Evolutionary conservation across 2,329 filamentous ascomycete species (phyloP).

Genomic region (Cladophialophora yegresii): DNA sequence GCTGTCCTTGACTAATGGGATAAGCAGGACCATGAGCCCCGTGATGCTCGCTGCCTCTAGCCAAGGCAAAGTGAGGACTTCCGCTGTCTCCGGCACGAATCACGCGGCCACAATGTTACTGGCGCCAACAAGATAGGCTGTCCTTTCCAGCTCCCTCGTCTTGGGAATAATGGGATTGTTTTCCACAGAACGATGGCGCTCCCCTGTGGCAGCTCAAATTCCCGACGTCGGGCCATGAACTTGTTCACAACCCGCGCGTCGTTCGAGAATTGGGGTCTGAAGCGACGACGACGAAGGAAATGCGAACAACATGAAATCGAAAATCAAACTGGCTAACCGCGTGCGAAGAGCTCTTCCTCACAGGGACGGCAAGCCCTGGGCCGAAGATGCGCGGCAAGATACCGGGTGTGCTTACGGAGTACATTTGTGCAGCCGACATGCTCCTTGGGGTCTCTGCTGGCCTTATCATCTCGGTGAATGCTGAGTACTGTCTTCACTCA

Average conservation of each 20-base stretch:
- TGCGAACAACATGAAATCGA: neutral
- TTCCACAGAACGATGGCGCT: neutral
- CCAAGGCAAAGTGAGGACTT: neutral
- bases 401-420: neutral
- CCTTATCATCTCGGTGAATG: neutral
- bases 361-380: neutral
- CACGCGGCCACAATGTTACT: neutral
- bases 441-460: neutral
- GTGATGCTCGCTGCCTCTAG: neutral
- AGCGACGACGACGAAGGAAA: neutral
- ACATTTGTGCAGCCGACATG: neutral
- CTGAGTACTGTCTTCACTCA: neutral
- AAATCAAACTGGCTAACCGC: neutral
- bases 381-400: neutral
- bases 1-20: slow-evolving; percentile 5
- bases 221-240: neutral
- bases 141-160: neutral
- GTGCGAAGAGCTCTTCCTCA: neutral
- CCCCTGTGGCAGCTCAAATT: neutral
- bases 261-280: neutral
- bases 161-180: neutral
- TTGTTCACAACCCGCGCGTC: neutral
- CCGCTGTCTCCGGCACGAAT: neutral
- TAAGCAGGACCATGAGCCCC: slow-evolving; percentile 6
- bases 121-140: neutral